Evolutionary conservation across 495 filamentous ascomycete species (phyloP).

Genomic region (Xylaria longipes): DNA sequence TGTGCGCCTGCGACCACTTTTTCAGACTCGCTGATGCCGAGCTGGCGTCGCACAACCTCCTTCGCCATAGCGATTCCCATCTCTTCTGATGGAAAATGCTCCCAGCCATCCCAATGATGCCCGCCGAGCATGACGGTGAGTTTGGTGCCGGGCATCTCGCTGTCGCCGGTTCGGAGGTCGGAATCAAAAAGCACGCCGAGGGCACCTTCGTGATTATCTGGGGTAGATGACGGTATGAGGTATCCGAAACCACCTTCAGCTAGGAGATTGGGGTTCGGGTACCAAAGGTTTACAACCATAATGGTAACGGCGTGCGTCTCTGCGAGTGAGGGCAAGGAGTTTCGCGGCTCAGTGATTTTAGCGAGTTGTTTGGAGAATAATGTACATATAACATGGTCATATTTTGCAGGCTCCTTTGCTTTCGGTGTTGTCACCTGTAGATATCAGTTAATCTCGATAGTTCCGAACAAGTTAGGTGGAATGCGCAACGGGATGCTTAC

Average conservation of each 20-base stretch:
- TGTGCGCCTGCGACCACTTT: constrained; percentile 61
- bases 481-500: constrained; percentile 23
- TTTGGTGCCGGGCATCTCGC: constrained; percentile 69
- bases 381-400: constrained; percentile 75
- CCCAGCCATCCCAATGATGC: constrained; percentile 80
- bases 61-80: constrained; percentile 72
- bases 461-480: background rate
- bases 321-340: constrained; percentile 55
- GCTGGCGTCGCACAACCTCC: constrained; percentile 71
- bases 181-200: constrained; percentile 94
- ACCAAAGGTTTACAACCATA: constrained; percentile 93
- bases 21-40: constrained; percentile 61
- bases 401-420: constrained; percentile 34
- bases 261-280: constrained; percentile 65
- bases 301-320: constrained; percentile 75
- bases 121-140: constrained; percentile 95
- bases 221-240: constrained; percentile 75
- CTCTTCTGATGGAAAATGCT: constrained; percentile 61
- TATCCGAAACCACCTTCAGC: constrained; percentile 82
- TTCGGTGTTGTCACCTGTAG: constrained; percentile 41
- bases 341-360: constrained; percentile 45
- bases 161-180: constrained; percentile 53
- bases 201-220: constrained; percentile 81
- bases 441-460: constrained; percentile 1
- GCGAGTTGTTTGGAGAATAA: constrained; percentile 61